Evolutionary conservation across 306 rosid species (phyloP).

Genomic region (Potentilla sterilis): DNA sequence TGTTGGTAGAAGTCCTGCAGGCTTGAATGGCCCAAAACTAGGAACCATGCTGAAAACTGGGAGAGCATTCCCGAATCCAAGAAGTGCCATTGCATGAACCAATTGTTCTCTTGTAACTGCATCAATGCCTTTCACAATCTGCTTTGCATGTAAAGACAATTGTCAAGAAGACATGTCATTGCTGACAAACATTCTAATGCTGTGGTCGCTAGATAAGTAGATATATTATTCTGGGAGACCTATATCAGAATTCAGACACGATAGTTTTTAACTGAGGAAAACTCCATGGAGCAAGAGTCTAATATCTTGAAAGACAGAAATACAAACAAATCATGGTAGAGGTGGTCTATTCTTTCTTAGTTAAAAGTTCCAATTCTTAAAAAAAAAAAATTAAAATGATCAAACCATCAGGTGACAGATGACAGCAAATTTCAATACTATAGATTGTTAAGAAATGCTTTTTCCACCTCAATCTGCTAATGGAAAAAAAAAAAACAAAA

Average conservation of each 20-base stretch:
- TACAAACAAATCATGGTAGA: background rate
- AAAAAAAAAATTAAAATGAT: background rate
- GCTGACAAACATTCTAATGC: background rate
- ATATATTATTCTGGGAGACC: background rate
- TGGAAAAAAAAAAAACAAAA: background rate
- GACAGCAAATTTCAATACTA: background rate
- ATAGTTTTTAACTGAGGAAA: background rate
- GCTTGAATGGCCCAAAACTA: slow-evolving; percentile 68
- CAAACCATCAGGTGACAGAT: background rate
- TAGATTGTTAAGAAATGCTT: background rate
- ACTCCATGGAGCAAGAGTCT: background rate
- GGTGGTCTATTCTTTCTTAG: background rate
- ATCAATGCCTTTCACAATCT: slow-evolving; percentile 97
- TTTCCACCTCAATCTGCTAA: background rate
- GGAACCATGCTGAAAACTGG: slow-evolving; percentile 92
- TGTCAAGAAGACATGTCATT: background rate
- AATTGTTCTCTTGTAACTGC: slow-evolving; percentile 94
- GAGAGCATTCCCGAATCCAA: slow-evolving; percentile 71
- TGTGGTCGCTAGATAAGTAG: background rate
- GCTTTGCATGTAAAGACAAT: slow-evolving; percentile 31
- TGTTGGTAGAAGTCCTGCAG: slow-evolving; percentile 77
- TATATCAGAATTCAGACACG: background rate
- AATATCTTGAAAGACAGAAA: background rate
- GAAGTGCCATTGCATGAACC: slow-evolving; percentile 60
- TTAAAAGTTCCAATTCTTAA: background rate